A percentile compares a stretch with the other conserved stretches of the same genome.
Evolutionary conservation across 345 rosid species (phyloP).

Genomic region (Durio zibethinus): DNA sequence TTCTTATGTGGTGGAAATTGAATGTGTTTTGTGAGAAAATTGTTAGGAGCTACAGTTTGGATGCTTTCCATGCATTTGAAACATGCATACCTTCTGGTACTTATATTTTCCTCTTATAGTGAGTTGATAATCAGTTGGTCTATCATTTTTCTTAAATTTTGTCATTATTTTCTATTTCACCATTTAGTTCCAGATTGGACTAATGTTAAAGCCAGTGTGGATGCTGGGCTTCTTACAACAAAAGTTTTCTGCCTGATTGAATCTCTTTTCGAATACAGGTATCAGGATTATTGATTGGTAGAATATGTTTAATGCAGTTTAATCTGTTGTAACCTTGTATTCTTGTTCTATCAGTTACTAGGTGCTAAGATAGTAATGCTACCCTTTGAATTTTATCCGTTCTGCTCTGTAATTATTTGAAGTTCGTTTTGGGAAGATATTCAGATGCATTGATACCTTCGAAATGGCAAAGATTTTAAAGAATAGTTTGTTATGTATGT

Average conservation of each 20-base stretch:
- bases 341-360: background rate
- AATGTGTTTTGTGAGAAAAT: conserved; percentile 34
- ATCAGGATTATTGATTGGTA: conserved; percentile 6
- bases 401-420: background rate
- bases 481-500: background rate
- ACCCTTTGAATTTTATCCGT: background rate
- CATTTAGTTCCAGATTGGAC: conserved; percentile 44
- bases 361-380: background rate
- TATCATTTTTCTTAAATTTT: background rate
- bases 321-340: background rate
- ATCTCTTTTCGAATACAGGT: conserved; percentile 79
- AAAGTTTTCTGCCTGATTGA: conserved; percentile 63
- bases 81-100: conserved; percentile 54
- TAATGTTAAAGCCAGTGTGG: conserved; percentile 29
- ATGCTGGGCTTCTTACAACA: conserved; percentile 48
- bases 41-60: conserved; percentile 44
- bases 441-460: background rate
- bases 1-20: conserved; percentile 41
- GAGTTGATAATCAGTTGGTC: background rate
- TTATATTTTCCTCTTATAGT: conserved; percentile 7
- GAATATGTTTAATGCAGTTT: background rate
- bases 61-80: conserved; percentile 43
- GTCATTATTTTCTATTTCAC: background rate
- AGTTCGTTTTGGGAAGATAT: background rate
- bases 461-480: background rate